phyloP scores from a whole-genome alignment of 352 stramenopile genomes.

The Phytophthora megakarya region DNA sequence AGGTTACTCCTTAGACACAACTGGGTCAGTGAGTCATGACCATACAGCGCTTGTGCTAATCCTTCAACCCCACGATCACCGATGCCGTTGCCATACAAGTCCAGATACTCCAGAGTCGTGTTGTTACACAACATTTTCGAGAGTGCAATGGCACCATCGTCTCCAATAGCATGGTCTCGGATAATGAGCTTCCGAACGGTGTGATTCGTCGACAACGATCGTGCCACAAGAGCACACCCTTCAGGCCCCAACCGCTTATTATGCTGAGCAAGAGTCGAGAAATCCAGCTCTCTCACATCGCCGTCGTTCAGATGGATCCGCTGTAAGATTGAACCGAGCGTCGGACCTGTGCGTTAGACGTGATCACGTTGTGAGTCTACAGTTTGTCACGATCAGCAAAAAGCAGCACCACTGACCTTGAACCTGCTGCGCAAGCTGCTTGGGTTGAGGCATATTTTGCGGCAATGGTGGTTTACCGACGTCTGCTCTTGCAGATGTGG shows the following conservation, averaged over 20 bases:
- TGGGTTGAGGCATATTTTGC: slow-evolving; percentile 14
- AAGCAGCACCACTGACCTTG: slow-evolving; percentile 24
- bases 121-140: slow-evolving; percentile 78
- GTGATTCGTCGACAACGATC: slow-evolving; percentile 63
- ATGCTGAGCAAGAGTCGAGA: slow-evolving; percentile 58
- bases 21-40: slow-evolving; percentile 68
- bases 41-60: slow-evolving; percentile 71
- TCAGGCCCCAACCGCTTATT: slow-evolving; percentile 61
- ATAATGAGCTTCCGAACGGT: slow-evolving; percentile 71
- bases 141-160: slow-evolving; percentile 63
- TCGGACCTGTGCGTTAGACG: slow-evolving; percentile 43
- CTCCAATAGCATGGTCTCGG: slow-evolving; percentile 70
- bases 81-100: slow-evolving; percentile 75
- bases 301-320: slow-evolving; percentile 65
- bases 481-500: background rate
- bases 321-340: slow-evolving; percentile 57
- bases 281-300: slow-evolving; percentile 69
- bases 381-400: background rate
- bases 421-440: slow-evolving; percentile 3
- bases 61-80: slow-evolving; percentile 60
- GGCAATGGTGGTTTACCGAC: slow-evolving; percentile 15
- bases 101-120: slow-evolving; percentile 66
- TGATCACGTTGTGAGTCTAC: slow-evolving; percentile 6
- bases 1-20: slow-evolving; percentile 63
- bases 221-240: slow-evolving; percentile 64